Base-by-base conservation (phyloP, 371 early-diverging fungal species). In the Syncephalastrum monosporum region DNA sequence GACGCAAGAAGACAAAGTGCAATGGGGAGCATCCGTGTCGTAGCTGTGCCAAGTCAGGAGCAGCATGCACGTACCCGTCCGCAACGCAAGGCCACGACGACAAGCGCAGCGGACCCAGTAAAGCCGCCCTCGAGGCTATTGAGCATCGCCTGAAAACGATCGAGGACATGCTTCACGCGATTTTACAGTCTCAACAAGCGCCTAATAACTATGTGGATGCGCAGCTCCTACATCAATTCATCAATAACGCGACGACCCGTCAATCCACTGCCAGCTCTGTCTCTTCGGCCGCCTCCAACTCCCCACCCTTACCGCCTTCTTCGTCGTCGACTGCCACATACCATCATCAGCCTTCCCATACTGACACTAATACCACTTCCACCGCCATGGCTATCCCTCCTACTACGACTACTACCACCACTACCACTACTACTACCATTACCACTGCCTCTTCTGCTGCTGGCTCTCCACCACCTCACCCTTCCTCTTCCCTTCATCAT, bases 21-120 rank as follows among this genome's bases (percentile, higher is more conserved):
- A 79, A 85, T 64, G 85, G 85, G 24, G 75, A 76, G 50, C 72
- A 74, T 24, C 86, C 86, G 13, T 85, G 86, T 57, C 71, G 78
- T n/a, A 82, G 78, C 63, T 85, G 86, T 56, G 70, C 71, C 63
- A 80, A 81, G 55, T 75, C 79, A 42, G 65, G 59, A 4, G 73
- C 72, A 10, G 58, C 65, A 12, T 84, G 84, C 57, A 57, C 68
- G 19, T 84, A 84, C 51, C 81, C 81, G 6, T 57, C 60, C 4
- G 60, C 66, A 5, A 57, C 67, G 6, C 57, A 69, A n/a, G 51
- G 45, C 21, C 57, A 67, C 5, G 69, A 72, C 25, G 72, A 71
- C 47, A 66, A 69, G 50, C 61, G 69, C 8, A 72, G 61, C 27
- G 53, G 55, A 13, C 57, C 57, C 12, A 68, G 51, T 38, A 68